These are phyloP conservation scores for Artemisia tridentata DNA, from an alignment of 129 eudicot species.

Conservation along the genomic window DNA sequence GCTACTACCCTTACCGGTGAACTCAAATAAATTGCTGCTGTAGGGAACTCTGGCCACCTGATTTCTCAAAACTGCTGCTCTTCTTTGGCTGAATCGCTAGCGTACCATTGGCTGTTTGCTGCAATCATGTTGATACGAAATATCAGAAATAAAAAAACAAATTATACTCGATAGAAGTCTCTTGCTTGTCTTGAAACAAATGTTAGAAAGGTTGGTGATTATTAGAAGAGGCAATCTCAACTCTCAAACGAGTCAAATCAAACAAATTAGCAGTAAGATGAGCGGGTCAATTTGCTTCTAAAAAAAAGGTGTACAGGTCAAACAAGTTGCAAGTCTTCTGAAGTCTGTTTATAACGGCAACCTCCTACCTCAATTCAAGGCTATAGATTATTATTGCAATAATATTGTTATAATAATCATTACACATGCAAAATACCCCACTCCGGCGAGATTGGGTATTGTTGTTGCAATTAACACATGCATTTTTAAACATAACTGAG, in stretches of 20 bases:
- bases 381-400: background rate
- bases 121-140: constrained; percentile 29
- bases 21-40: constrained; percentile 27
- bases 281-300: background rate
- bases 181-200: constrained; percentile 4
- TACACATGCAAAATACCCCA: too few relatives aligned
- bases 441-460: background rate
- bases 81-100: constrained; percentile 40
- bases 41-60: constrained; percentile 35
- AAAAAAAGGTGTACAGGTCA: background rate
- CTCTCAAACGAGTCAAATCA: background rate
- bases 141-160: background rate
- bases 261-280: too few relatives aligned
- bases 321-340: background rate
- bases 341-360: background rate
- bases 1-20: background rate
- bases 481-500: too few relatives aligned
- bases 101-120: constrained; percentile 62
- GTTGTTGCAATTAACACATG: too few relatives aligned
- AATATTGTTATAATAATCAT: too few relatives aligned
- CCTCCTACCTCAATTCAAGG: too few relatives aligned
- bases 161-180: background rate
- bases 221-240: background rate
- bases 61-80: constrained; percentile 28
- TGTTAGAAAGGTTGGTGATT: too few relatives aligned